phyloP scores from a whole-genome alignment of 2,329 filamentous ascomycete genomes.

The Sordariomycetes sp. region DNA sequence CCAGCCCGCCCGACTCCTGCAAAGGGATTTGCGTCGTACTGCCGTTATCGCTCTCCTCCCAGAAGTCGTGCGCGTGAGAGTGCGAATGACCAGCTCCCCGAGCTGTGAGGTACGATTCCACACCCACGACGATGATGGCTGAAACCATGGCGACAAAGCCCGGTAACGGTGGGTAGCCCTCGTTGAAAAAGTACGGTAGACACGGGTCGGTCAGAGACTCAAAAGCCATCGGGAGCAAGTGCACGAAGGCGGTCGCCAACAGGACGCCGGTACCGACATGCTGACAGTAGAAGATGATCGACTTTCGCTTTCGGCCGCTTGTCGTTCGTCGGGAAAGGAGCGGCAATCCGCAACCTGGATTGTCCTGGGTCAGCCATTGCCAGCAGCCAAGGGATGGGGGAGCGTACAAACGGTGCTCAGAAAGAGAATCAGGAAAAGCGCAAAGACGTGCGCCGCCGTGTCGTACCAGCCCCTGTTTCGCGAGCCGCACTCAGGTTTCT shows the following conservation, averaged over 20 bases:
- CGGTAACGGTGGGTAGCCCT: conserved; percentile 70
- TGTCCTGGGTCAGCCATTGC: not conserved
- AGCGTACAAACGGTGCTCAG: conserved; percentile 47
- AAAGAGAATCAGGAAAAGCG: conserved; percentile 54
- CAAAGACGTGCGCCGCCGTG: conserved; percentile 57
- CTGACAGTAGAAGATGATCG: conserved; percentile 56
- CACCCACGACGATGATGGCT: conserved; percentile 70
- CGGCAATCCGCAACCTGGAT: conserved; percentile 54
- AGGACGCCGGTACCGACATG: conserved; percentile 78
- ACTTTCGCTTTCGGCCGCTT: conserved; percentile 46
- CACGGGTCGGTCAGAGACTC: conserved; percentile 58
- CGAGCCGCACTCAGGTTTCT: conserved; percentile 36
- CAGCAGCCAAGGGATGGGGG: not conserved
- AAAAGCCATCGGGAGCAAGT: conserved; percentile 62
- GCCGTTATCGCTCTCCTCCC: conserved; percentile 35
- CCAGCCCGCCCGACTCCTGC: conserved; percentile 16
- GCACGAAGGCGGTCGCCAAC: conserved; percentile 80
- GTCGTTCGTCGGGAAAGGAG: conserved; percentile 52
- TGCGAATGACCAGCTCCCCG: conserved; percentile 54
- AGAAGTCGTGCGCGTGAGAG: conserved; percentile 38
- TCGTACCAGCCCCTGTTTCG: conserved; percentile 50
- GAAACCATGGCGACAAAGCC: conserved; percentile 76
- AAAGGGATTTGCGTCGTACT: conserved; percentile 13
- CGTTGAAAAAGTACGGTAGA: conserved; percentile 69
- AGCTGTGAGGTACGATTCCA: conserved; percentile 85